Base-by-base conservation (phyloP, 1,139 yeast species). In the Candida albicans region DNA sequence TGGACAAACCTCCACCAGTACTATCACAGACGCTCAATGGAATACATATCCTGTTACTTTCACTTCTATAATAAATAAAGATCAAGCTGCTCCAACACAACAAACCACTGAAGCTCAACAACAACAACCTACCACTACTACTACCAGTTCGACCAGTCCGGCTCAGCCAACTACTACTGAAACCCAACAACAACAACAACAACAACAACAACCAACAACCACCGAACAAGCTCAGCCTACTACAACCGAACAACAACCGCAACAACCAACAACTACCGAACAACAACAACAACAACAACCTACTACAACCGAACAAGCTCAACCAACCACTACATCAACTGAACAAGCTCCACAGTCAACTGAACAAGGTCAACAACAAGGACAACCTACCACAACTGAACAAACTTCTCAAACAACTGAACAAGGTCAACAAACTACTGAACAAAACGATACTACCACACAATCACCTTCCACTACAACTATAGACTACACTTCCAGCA, bases 1-100 rank as follows among this genome's bases (percentile, higher is more conserved):
- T 57, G 86, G 80, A 47, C 78, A 68, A 31, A 80, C 87, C 33
- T 80, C 73, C 52, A 84, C 90, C 8, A 68, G 69, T 51, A 82
- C 88, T 37, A 62, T 77, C 47, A 62, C 75, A 28, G 62, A 62
- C 22, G 58, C 58, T 28, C 66, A 49, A 41, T 52, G 54, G 53
- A 67, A 67, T 29, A 65, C 68, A 15, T 53, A 53, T 39, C 71
- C 61, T n/a, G 37, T 54, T 27, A 41, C 62, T 25, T 44, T 47
- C 27, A 43, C 55, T 12, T 36, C 61, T 24, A 36, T 57, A 29
- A 37, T 54, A 40, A 37, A 42, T 32, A 40, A 33, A 28, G 45
- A 43, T 33, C 35, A 37, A 24, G 35, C 25, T 10, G 14, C 29
- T 8, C 39, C 50, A 25, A 42, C 53, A 31, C 32, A 30, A 27